Base-by-base conservation (phyloP, 176 grass and related monocot genomes). In the Saccharum officinarum region DNA sequence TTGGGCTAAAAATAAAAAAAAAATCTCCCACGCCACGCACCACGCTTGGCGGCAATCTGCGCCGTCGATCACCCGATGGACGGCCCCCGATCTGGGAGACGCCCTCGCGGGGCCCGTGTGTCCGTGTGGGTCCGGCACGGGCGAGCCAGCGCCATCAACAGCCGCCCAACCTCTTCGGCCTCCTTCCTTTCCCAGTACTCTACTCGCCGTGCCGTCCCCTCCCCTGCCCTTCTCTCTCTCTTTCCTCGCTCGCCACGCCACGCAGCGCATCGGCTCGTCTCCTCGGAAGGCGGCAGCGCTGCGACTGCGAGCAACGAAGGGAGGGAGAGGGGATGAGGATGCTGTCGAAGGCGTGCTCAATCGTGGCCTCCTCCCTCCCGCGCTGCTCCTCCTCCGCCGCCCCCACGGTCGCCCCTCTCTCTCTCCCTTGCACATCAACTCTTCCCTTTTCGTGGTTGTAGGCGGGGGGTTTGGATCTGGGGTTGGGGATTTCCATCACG, bases 311-410 rank as follows among this genome's bases (percentile, higher is more conserved):
- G 73, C 67, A 12, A 83, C 67, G 15, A 9, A 59, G 39, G 76
- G 20, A 64, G 34, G 72, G 52, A 82, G 42, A 63, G 86, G 72
- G 71, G 76, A 90, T 86, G 83, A 80, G 81, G 82, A 91, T 94
- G 91, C 85, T 98, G 68, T 90, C 88, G 57, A 95, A 93, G 93
- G 89, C 91, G 82, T 93, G 91, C 91, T 93, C 93, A 61, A 83
- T 91, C 83, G 87, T 92, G 85, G 88, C 80, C 57, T 89, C 91
- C 87, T 95, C 92, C 76, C 85, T 92, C 71, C 90, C 92, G 44
- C 86, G 90, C 73, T 95, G 93, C 89, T 95, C 93, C 77, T 87
- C 92, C 85, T 85, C 93, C 80, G 61, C 73, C 31, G 8, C 26
- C 37, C 85, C 93, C 76, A 85, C 91, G 96, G 96, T 98, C 86